Percentiles rank a stretch among this genome's conserved stretches.
Conservation (phyloP, 2,329 filamentous ascomycete genomes). For the Cercospora sp. region DNA sequence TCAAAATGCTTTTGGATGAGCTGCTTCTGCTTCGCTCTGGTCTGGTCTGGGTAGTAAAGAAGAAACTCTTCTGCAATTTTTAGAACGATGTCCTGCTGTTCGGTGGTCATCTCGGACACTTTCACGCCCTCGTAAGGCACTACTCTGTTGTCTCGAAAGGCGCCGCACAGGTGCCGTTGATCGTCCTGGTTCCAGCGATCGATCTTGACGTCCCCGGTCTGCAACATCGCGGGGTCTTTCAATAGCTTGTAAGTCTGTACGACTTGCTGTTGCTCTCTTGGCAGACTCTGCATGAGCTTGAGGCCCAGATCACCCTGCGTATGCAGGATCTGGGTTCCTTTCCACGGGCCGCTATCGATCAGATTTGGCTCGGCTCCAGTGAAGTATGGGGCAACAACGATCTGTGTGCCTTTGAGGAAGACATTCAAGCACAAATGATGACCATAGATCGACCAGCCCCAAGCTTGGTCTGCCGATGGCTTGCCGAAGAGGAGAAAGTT, state of each 20-base stretch:
- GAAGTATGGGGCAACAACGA: constrained; percentile 72
- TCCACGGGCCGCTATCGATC: constrained; percentile 64
- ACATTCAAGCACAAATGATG: constrained; percentile 75
- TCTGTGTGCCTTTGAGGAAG: constrained; percentile 65
- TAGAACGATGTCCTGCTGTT: constrained; percentile 57
- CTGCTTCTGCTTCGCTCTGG: constrained; percentile 57
- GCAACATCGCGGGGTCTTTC: constrained; percentile 65
- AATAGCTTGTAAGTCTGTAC: constrained; percentile 62
- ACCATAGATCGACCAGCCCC: constrained; percentile 75
- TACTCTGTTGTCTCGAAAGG: constrained; percentile 73
- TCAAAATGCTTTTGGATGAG: constrained; percentile 57
- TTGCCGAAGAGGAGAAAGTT: constrained; percentile 67
- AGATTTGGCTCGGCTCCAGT: constrained; percentile 77
- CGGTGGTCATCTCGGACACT: constrained; percentile 51
- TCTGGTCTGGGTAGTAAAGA: constrained; percentile 62
- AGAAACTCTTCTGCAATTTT: constrained; percentile 65
- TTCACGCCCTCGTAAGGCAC: constrained; percentile 69
- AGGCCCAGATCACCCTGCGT: constrained; percentile 65
- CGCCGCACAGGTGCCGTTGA: constrained; percentile 74
- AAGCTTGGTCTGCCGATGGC: constrained; percentile 59
- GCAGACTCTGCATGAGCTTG: constrained; percentile 67
- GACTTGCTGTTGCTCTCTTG: constrained; percentile 45
- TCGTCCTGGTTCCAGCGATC: constrained; percentile 80
- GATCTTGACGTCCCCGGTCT: constrained; percentile 44
- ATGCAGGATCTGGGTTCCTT: constrained; percentile 66